Evolutionary conservation across 2,329 filamentous ascomycete genomes (phyloP).

Genomic region (Fusarium coffeatum): DNA sequence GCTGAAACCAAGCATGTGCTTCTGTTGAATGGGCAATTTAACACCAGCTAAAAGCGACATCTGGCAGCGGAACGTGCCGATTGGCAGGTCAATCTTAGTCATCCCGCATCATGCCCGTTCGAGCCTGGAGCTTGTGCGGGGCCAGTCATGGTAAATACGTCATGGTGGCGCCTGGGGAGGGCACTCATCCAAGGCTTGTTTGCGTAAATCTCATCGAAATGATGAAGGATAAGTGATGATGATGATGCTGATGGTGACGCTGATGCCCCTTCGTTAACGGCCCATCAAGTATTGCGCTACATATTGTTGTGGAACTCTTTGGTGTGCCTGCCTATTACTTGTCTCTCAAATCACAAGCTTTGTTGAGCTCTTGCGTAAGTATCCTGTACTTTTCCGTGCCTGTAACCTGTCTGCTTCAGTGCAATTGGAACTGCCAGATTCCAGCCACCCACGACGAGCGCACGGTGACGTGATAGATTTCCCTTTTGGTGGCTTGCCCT

Average conservation of each 20-base stretch:
- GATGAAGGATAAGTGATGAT: slow-evolving; percentile 41
- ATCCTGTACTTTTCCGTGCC: slow-evolving; percentile 17
- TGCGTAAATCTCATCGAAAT: slow-evolving; percentile 34
- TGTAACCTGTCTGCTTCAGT: slow-evolving; percentile 6
- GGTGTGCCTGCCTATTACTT: background rate
- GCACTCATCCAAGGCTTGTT: slow-evolving; percentile 36
- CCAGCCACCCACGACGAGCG: slow-evolving; percentile 40
- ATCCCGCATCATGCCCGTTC: slow-evolving; percentile 29
- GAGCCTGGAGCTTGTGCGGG: slow-evolving; percentile 41
- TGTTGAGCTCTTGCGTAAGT: slow-evolving; percentile 31
- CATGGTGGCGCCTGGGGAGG: slow-evolving; percentile 39
- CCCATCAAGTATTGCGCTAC: slow-evolving; percentile 20
- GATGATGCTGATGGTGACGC: slow-evolving; percentile 40
- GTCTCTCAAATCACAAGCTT: slow-evolving; percentile 12
- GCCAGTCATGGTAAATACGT: slow-evolving; percentile 38
- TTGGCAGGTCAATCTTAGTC: slow-evolving; percentile 12
- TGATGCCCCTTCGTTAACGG: slow-evolving; percentile 14
- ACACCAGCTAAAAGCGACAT: background rate
- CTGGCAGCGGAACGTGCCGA: slow-evolving; percentile 24
- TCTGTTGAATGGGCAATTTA: slow-evolving; percentile 1
- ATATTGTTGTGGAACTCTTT: slow-evolving; percentile 16
- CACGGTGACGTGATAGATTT: slow-evolving; percentile 48
- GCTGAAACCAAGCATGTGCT: slow-evolving; percentile 27
- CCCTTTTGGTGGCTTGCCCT: slow-evolving; percentile 30
- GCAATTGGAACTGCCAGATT: slow-evolving; percentile 26